Conservation (phyloP, 2,329 filamentous ascomycete genomes). For the Malbranchea cinnamomea region DNA sequence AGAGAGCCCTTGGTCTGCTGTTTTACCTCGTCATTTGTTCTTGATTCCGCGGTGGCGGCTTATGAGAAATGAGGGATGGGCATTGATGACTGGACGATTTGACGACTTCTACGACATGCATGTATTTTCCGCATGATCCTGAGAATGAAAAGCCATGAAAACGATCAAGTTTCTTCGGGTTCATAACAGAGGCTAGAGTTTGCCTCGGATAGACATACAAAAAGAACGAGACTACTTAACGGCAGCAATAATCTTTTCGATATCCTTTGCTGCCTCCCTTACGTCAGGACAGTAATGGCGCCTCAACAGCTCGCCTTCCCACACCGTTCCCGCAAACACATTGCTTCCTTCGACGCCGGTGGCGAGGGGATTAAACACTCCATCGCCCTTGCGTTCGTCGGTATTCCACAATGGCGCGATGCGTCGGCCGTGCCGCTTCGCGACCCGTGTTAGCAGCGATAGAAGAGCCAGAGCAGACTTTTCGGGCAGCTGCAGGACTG, state of each 20-base stretch:
- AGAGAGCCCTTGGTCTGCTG: too few relatives aligned
- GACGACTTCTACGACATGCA: too few relatives aligned
- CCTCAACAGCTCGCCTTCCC: slow-evolving; percentile 81
- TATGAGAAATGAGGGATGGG: too few relatives aligned
- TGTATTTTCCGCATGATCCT: too few relatives aligned
- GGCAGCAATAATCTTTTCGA: slow-evolving; percentile 49
- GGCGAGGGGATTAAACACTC: slow-evolving; percentile 60
- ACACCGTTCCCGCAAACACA: slow-evolving; percentile 76
- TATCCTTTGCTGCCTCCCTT: slow-evolving; percentile 52
- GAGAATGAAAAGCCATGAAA: too few relatives aligned
- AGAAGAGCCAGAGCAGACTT: slow-evolving; percentile 73
- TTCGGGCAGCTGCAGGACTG: slow-evolving; percentile 74
- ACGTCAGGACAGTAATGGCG: slow-evolving; percentile 80
- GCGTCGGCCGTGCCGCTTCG: slow-evolving; percentile 68
- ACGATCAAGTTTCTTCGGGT: too few relatives aligned
- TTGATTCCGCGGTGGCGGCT: too few relatives aligned
- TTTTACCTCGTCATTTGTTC: too few relatives aligned
- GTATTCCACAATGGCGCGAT: slow-evolving; percentile 83
- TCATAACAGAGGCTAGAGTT: too few relatives aligned
- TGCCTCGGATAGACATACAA: too few relatives aligned
- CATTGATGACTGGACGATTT: too few relatives aligned
- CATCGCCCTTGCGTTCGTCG: slow-evolving; percentile 84
- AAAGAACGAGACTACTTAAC: too few relatives aligned
- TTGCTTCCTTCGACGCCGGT: slow-evolving; percentile 72
- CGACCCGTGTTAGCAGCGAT: slow-evolving; percentile 61